A percentile compares a stretch with the other conserved stretches of the same genome.
phyloP scores from a whole-genome alignment of 352 stramenopile genomes.

The Phytopythium kandeliae region DNA sequence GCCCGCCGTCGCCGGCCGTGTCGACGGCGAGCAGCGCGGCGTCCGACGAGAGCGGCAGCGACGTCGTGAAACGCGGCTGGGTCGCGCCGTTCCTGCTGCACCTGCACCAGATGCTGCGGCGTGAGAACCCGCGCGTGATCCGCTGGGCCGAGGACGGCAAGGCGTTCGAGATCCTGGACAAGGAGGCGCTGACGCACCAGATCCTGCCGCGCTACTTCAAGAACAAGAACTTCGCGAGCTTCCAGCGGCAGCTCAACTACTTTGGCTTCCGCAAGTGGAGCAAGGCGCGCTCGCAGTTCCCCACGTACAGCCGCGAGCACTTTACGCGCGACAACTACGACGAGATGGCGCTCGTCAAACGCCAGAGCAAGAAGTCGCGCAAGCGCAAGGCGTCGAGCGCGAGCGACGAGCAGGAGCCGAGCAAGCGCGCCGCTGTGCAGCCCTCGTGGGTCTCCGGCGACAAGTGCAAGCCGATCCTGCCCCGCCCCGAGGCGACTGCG shows the following conservation, averaged over 20 bases:
- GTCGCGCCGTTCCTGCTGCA: slow-evolving; percentile 84
- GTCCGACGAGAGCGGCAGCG: slow-evolving; percentile 5
- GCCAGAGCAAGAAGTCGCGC: slow-evolving; percentile 81
- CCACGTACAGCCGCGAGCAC: slow-evolving; percentile 77
- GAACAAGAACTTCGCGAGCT: slow-evolving; percentile 95
- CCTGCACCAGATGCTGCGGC: slow-evolving; percentile 80
- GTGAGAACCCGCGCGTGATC: slow-evolving; percentile 72
- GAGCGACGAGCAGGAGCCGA: slow-evolving; percentile 21
- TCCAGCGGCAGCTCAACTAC: slow-evolving; percentile 95
- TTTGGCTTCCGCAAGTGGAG: slow-evolving; percentile 92
- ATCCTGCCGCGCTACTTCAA: slow-evolving; percentile 94
- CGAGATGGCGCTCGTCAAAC: slow-evolving; percentile 81
- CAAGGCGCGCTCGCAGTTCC: slow-evolving; percentile 67
- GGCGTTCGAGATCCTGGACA: slow-evolving; percentile 85
- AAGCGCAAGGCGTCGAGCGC: slow-evolving; percentile 39
- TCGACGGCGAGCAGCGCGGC: slow-evolving; percentile 25
- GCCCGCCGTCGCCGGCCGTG: slow-evolving; percentile 28
- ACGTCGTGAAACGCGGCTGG: slow-evolving; percentile 53
- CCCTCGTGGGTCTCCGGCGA: slow-evolving; percentile 22
- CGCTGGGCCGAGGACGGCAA: slow-evolving; percentile 73
- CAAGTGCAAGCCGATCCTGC: slow-evolving; percentile 68
- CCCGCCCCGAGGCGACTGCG: slow-evolving; percentile 21
- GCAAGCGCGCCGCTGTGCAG: slow-evolving; percentile 26
- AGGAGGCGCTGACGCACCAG: slow-evolving; percentile 78
- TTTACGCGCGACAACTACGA: slow-evolving; percentile 85